A percentile compares a stretch with the other conserved stretches of the same genome.
phyloP scores from a whole-genome alignment of 2,329 filamentous ascomycete genomes.

The Penicillium oxalicum region DNA sequence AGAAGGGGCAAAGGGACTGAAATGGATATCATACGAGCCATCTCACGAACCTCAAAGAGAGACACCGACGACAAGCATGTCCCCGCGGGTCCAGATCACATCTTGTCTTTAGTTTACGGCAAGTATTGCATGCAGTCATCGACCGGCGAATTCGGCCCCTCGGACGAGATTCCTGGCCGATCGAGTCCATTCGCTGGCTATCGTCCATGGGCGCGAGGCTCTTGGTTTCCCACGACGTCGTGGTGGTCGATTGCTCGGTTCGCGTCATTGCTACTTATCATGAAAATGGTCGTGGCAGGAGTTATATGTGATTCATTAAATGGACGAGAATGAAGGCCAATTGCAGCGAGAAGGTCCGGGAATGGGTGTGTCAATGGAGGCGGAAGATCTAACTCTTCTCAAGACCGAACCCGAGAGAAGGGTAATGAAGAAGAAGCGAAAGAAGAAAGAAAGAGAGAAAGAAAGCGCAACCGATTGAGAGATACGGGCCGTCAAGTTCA shows the following conservation, averaged over 20 bases:
- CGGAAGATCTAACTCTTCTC: no score
- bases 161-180: conserved; percentile 24
- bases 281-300: not conserved
- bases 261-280: conserved; percentile 23
- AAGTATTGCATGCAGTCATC: conserved; percentile 35
- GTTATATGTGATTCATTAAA: not conserved
- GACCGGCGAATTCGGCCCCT: conserved; percentile 32
- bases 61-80: conserved; percentile 32
- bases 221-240: conserved; percentile 25
- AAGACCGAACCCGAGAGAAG: no score
- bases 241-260: conserved; percentile 19
- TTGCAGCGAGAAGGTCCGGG: no score
- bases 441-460: no score
- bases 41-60: conserved; percentile 29
- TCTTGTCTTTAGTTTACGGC: conserved; percentile 35
- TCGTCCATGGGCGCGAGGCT: conserved; percentile 20
- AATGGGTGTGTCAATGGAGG: no score
- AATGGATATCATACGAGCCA: not conserved
- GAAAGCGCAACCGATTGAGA: no score
- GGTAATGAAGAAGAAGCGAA: no score
- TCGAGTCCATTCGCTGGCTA: conserved; percentile 19
- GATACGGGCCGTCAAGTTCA: not conserved
- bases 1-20: not conserved
- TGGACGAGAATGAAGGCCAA: no score
- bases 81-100: conserved; percentile 32